Evolutionary conservation across 495 filamentous ascomycete genomes (phyloP), one percentile per base, ranked within the genome.

Genomic region (Penicillium paxilli): DNA sequence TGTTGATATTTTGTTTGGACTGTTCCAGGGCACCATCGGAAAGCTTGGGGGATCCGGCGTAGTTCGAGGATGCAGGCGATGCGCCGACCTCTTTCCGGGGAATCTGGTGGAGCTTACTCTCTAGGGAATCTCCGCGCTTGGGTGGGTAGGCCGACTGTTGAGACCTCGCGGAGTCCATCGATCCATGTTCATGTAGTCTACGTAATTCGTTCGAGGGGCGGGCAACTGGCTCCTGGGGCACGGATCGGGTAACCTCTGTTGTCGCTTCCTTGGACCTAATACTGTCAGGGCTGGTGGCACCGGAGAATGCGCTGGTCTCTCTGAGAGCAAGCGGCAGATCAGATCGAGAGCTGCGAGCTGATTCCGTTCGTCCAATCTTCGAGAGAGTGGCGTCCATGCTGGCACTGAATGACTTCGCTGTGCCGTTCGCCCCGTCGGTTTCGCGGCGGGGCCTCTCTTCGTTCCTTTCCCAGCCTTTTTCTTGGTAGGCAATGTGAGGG

Each of bases 401-500:
- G 63, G 85, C 87, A 1, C 89, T 87, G 5, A 85, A 88, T 30
- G 92, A 87, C 81, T 38, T 90, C 77, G 57, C 67, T 49, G 55
- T 22, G 12, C 57, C 61, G 32, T 57, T 55, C 1, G 33, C 5
- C 5, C 45, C 50, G 8, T 60, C 61, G 41, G 46, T 33, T 12
- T 64, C 57, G 42, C 57, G 61, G 20, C 54, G 69, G 37, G 71
- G 58, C 24, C 78, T 77, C 3, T 64, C 54, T 3, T 76, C 71
- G 4, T 68, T 71, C 6, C 69, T 60, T 60, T 90, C 83, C 42
- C 90, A 82, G 0, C 85, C 85, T 64, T 92, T 92, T 62, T 95
- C 90, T 67, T 96, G 91, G 66, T 89, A 95, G 32, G 90, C 89
- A 64, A 96, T 96, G 69, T 98, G 92, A 28, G 91, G 90, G 7